Conservation (phyloP, 78 protist genomes). For the Speleostelium caveatum region DNA sequence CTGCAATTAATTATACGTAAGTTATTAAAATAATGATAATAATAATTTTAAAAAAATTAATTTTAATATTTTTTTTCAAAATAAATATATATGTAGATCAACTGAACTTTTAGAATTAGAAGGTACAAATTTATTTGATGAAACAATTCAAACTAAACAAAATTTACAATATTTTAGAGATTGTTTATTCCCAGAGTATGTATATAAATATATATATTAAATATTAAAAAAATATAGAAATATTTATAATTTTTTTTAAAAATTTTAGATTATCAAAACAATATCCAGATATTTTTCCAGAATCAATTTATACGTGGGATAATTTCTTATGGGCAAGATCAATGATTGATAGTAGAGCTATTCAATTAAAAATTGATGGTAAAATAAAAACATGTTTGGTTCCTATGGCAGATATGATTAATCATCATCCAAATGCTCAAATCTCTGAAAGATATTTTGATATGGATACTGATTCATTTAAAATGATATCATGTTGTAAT, state of each 20-base stretch:
- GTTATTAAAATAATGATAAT: background rate
- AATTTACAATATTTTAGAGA: slow-evolving; percentile 57
- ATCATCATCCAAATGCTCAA: slow-evolving; percentile 73
- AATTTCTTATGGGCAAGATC: slow-evolving; percentile 79
- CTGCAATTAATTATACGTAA: slow-evolving; percentile 57
- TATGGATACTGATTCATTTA: slow-evolving; percentile 13
- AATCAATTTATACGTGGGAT: slow-evolving; percentile 45
- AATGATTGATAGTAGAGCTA: slow-evolving; percentile 71
- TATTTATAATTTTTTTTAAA: too few relatives aligned
- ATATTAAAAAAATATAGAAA: too few relatives aligned
- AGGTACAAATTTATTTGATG: slow-evolving; percentile 70
- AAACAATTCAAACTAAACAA: slow-evolving; percentile 47
- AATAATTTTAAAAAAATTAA: background rate
- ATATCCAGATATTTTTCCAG: slow-evolving; percentile 73
- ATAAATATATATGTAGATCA: too few relatives aligned
- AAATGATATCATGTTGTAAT: slow-evolving; percentile 39
- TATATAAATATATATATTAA: too few relatives aligned
- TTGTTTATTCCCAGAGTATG: slow-evolving; percentile 63
- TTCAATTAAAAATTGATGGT: slow-evolving; percentile 69
- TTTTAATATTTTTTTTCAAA: background rate
- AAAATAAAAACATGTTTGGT: slow-evolving; percentile 48
- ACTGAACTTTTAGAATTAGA: slow-evolving; percentile 66
- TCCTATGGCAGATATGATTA: slow-evolving; percentile 81
- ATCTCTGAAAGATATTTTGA: slow-evolving; percentile 60
- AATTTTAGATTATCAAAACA: slow-evolving; percentile 45